A percentile compares a stretch with the other conserved stretches of the same genome.
phyloP scores from a whole-genome alignment of 495 filamentous ascomycete species.

The Xanthoparmelia taractica region DNA sequence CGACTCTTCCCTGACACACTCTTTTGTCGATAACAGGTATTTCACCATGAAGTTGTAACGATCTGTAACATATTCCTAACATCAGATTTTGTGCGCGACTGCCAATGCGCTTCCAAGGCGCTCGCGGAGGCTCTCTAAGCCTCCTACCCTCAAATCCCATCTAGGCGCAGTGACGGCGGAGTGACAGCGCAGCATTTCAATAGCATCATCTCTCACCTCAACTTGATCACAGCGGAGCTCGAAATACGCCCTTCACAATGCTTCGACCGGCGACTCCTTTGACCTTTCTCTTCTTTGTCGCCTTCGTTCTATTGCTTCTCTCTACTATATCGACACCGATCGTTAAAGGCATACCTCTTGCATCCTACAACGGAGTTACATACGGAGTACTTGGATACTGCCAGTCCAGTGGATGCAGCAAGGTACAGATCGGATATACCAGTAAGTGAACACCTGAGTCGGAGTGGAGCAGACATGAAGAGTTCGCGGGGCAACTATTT shows the following conservation, averaged over 20 bases:
- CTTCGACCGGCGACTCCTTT: slow-evolving; percentile 91
- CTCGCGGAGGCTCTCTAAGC: slow-evolving; percentile 11
- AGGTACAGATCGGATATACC: slow-evolving; percentile 77
- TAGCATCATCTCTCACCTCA: slow-evolving; percentile 5
- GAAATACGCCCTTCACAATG: slow-evolving; percentile 35
- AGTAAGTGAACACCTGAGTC: slow-evolving; percentile 46
- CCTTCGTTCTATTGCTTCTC: slow-evolving; percentile 77
- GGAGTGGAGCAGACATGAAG: neutral
- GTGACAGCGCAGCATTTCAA: neutral
- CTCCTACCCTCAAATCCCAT: slow-evolving; percentile 10
- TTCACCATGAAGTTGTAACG: neutral
- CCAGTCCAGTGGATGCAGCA: slow-evolving; percentile 53
- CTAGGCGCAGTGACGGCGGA: slow-evolving; percentile 7
- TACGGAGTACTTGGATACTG: slow-evolving; percentile 96
- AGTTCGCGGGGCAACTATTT: neutral
- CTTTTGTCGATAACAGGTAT: neutral
- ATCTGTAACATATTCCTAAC: neutral
- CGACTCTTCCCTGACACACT: neutral
- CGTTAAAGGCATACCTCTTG: slow-evolving; percentile 75
- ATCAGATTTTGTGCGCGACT: neutral
- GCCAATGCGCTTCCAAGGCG: slow-evolving; percentile 14
- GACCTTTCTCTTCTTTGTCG: slow-evolving; percentile 72
- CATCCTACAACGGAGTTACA: slow-evolving; percentile 62
- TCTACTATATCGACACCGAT: slow-evolving; percentile 92
- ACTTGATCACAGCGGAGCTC: neutral